Evolutionary conservation across 2,329 filamentous ascomycete species (phyloP).

Genomic region (Apiospora koreana): DNA sequence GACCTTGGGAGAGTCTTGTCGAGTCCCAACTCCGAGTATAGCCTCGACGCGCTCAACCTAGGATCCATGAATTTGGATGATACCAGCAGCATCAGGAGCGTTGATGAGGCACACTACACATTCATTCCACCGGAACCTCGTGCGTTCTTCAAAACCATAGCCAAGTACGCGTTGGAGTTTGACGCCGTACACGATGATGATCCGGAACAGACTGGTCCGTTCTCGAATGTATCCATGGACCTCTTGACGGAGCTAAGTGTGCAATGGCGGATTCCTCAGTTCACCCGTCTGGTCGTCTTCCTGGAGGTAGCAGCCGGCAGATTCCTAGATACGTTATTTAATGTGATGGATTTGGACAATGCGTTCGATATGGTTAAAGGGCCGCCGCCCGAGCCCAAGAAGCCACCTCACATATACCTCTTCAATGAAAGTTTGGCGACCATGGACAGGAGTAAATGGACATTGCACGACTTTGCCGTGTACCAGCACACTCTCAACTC

Average conservation of each 20-base stretch:
- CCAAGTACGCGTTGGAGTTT: slow-evolving; percentile 73
- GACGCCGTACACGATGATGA: slow-evolving; percentile 60
- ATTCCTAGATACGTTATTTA: slow-evolving; percentile 80
- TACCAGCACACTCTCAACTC: slow-evolving; percentile 76
- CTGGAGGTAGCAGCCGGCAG: slow-evolving; percentile 84
- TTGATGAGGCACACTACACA: slow-evolving; percentile 73
- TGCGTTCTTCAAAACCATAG: slow-evolving; percentile 78
- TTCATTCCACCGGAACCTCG: slow-evolving; percentile 88
- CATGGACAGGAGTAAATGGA: slow-evolving; percentile 65
- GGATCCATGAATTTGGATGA: slow-evolving; percentile 65
- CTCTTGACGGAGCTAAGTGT: slow-evolving; percentile 82
- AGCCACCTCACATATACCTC: slow-evolving; percentile 56
- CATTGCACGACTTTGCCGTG: slow-evolving; percentile 64
- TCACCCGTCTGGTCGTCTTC: slow-evolving; percentile 76
- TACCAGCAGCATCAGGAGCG: slow-evolving; percentile 49
- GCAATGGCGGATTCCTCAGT: slow-evolving; percentile 87
- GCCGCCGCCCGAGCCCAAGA: slow-evolving; percentile 65
- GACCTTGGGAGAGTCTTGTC: slow-evolving; percentile 55
- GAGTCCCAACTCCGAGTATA: slow-evolving; percentile 43
- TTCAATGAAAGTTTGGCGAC: slow-evolving; percentile 53
- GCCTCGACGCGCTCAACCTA: slow-evolving; percentile 68
- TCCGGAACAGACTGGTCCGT: slow-evolving; percentile 48
- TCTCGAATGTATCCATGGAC: slow-evolving; percentile 80
- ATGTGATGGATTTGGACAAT: slow-evolving; percentile 77
- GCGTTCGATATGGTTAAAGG: slow-evolving; percentile 83